These are phyloP conservation scores for Peniophora sp. DNA, from an alignment of 1,284 basidiomycete genomes.

Conservation along the genomic window DNA sequence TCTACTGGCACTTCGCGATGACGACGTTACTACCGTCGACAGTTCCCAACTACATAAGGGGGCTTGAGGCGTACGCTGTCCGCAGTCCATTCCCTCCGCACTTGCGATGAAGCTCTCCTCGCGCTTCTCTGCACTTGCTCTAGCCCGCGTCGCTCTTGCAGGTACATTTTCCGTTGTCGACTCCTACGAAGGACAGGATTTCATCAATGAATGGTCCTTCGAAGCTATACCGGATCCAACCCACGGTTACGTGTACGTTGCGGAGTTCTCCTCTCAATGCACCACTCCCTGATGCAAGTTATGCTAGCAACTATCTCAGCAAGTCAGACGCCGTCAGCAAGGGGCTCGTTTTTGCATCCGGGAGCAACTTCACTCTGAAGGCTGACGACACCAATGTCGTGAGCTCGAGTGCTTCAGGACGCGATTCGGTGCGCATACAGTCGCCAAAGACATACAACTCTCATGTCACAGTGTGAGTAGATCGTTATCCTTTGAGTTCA, in stretches of 20 bases:
- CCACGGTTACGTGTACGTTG: slow-evolving; percentile 25
- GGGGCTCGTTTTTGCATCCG: slow-evolving; percentile 24
- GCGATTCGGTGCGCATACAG: slow-evolving; percentile 19
- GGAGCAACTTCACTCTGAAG: slow-evolving; percentile 25
- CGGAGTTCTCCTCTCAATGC: background rate
- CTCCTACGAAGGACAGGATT: slow-evolving; percentile 17
- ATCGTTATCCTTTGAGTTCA: background rate
- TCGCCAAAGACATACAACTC: slow-evolving; percentile 17
- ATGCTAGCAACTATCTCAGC: slow-evolving; percentile 25
- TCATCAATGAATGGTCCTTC: slow-evolving; percentile 23
- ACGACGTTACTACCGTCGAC: too few species aligned
- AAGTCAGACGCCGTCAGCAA: slow-evolving; percentile 17
- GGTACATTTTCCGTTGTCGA: slow-evolving; percentile 15
- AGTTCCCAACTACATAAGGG: too few species aligned
- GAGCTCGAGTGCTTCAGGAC: slow-evolving; percentile 16
- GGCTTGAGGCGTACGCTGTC: too few species aligned
- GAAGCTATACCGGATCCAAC: slow-evolving; percentile 25
- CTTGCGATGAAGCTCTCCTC: background rate
- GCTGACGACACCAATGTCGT: slow-evolving; percentile 23
- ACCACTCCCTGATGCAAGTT: background rate
- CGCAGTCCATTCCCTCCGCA: too few species aligned
- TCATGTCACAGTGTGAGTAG: slow-evolving; percentile 11
- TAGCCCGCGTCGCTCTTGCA: slow-evolving; percentile 7
- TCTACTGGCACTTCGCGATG: too few species aligned
- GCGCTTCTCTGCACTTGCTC: slow-evolving; percentile 13